Evolutionary conservation across 2,329 filamentous ascomycete species (phyloP).

Genomic region (Rhynchosporium graminicola): DNA sequence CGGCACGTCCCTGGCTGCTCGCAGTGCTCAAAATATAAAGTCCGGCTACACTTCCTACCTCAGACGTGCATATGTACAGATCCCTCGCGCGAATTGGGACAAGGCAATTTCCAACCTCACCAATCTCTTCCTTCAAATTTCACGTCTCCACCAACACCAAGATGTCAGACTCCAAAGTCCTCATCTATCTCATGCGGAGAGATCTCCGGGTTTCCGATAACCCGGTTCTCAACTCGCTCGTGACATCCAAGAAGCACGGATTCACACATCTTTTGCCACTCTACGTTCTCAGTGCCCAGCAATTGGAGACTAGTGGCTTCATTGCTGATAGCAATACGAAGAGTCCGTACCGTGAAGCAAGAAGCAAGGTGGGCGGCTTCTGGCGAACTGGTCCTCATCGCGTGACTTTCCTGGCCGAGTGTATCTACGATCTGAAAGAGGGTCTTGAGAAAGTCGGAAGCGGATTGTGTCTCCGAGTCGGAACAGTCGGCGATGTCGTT

Average conservation of each 20-base stretch:
- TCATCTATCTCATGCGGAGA: conserved; percentile 71
- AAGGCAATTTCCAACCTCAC: neutral
- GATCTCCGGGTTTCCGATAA: conserved; percentile 76
- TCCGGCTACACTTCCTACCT: neutral
- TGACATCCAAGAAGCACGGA: conserved; percentile 50
- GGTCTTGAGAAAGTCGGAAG: conserved; percentile 60
- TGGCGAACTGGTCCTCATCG: conserved; percentile 75
- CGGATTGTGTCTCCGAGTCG: conserved; percentile 64
- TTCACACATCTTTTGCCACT: conserved; percentile 72
- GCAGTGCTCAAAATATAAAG: neutral
- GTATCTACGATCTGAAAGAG: conserved; percentile 70
- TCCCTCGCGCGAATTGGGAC: neutral
- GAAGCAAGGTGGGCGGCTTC: conserved; percentile 64
- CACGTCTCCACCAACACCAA: conserved; percentile 17
- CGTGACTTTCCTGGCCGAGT: conserved; percentile 70
- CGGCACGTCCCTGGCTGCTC: neutral
- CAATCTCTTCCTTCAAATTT: neutral
- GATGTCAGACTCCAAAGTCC: conserved; percentile 50
- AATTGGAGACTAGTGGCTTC: conserved; percentile 76
- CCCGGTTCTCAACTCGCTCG: conserved; percentile 64
- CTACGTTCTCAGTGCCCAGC: conserved; percentile 67
- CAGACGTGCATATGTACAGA: conserved; percentile 6
- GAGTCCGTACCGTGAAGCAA: conserved; percentile 69
- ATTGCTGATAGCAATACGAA: conserved; percentile 48
- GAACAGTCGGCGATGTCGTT: conserved; percentile 60